Conservation (phyloP, 805 yeast species). For the Nakazawaea ishiwadae region DNA sequence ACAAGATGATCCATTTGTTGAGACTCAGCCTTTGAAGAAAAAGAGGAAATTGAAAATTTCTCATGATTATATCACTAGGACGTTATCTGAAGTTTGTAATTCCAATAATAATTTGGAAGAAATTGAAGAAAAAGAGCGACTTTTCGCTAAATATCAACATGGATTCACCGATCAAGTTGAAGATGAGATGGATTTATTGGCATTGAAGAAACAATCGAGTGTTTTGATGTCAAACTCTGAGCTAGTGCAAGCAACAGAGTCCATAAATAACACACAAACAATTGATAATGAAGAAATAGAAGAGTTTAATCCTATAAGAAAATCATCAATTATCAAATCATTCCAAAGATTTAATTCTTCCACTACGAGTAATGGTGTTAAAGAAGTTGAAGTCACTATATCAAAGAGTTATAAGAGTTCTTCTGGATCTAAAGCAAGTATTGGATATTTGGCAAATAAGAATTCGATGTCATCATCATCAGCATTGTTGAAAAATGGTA, state of each 20-base stretch:
- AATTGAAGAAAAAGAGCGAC: constrained; percentile 22
- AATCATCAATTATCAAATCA: constrained; percentile 32
- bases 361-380: constrained; percentile 33
- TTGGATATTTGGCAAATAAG: constrained; percentile 45
- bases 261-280: too few relatives aligned
- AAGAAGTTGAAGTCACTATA: constrained; percentile 45
- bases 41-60: constrained; percentile 38
- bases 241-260: too few relatives aligned
- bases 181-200: constrained; percentile 30
- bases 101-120: constrained; percentile 27
- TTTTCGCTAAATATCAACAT: constrained; percentile 30
- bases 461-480: too few relatives aligned
- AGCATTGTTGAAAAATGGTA: background rate
- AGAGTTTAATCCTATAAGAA: constrained; percentile 33
- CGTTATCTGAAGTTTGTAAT: constrained; percentile 46
- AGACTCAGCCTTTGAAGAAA: constrained; percentile 17
- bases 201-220: constrained; percentile 33
- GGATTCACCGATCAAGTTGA: constrained; percentile 32
- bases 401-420: constrained; percentile 51
- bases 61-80: constrained; percentile 51
- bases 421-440: constrained; percentile 51
- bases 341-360: constrained; percentile 30
- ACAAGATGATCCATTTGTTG: constrained; percentile 8
- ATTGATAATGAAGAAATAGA: constrained; percentile 30
- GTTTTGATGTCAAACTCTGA: constrained; percentile 28